Evolutionary conservation across 345 rosid genomes (phyloP).

Genomic region (Pugionium cornutum): DNA sequence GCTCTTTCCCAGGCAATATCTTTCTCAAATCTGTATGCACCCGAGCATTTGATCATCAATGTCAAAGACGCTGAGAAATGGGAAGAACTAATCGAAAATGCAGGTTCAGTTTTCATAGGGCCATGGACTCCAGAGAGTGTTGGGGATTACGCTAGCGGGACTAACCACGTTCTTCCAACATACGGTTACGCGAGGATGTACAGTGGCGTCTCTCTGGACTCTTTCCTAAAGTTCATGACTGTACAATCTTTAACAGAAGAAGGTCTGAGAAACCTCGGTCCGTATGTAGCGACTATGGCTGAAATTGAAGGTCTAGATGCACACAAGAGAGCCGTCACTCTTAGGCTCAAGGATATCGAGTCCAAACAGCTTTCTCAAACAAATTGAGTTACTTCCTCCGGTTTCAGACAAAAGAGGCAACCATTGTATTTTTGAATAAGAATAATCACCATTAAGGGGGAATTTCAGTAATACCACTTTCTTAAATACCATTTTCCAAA

Average conservation of each 20-base stretch:
- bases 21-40: constrained; percentile 90
- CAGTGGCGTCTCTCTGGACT: constrained; percentile 85
- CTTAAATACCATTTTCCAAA: too few relatives aligned
- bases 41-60: constrained; percentile 88
- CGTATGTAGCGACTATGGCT: constrained; percentile 81
- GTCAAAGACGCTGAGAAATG: constrained; percentile 90
- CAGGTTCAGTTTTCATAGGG: constrained; percentile 89
- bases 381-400: constrained; percentile 29
- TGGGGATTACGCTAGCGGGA: constrained; percentile 95
- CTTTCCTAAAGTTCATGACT: constrained; percentile 86
- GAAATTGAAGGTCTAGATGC: constrained; percentile 90
- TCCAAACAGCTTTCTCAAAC: constrained; percentile 50
- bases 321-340: constrained; percentile 89
- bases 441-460: too few relatives aligned
- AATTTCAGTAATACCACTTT: too few relatives aligned
- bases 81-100: constrained; percentile 83
- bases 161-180: constrained; percentile 87
- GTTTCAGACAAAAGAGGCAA: neutral
- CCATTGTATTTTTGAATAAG: too few relatives aligned
- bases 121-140: constrained; percentile 97
- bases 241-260: constrained; percentile 83
- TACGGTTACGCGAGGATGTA: constrained; percentile 94
- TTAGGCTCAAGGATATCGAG: constrained; percentile 74
- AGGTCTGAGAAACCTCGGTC: constrained; percentile 79
- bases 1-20: constrained; percentile 73